A percentile compares a stretch with the other conserved stretches of the same genome.
phyloP scores from a whole-genome alignment of 2,329 filamentous ascomycete genomes.

The Intubia oerlemansii region DNA sequence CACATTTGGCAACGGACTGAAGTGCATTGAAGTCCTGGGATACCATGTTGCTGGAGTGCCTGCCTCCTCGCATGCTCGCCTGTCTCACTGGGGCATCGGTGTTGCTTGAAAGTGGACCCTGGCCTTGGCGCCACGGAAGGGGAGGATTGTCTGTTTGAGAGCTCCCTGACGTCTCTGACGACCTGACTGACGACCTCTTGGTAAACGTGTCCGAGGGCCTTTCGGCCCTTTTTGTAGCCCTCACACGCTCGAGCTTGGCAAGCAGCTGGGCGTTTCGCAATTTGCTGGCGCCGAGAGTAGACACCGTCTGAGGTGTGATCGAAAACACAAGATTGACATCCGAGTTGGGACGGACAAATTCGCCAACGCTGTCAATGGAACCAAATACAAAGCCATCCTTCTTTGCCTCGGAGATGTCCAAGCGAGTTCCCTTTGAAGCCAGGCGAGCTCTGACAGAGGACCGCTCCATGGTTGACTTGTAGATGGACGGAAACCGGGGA shows the following conservation, averaged over 20 bases:
- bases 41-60: too few relatives aligned
- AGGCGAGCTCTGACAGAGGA: neutral
- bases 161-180: neutral
- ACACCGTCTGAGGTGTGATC: slow-evolving; percentile 2
- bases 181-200: neutral
- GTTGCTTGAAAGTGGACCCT: too few relatives aligned
- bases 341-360: slow-evolving; percentile 1
- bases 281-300: neutral
- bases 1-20: neutral
- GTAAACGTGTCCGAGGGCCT: neutral
- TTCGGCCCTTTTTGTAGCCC: neutral
- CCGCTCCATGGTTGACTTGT: neutral
- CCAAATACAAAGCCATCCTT: too few relatives aligned
- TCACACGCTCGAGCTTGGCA: neutral
- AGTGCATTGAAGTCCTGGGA: neutral
- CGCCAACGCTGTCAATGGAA: slow-evolving; percentile 1
- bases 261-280: neutral
- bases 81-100: too few relatives aligned
- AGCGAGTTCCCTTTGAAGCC: neutral
- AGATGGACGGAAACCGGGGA: neutral
- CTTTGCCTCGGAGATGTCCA: too few relatives aligned
- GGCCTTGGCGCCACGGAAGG: too few relatives aligned
- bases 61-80: too few relatives aligned
- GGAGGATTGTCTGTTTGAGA: too few relatives aligned
- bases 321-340: slow-evolving; percentile 4